These are phyloP conservation scores for Ceratorhiza oryzae-sativae DNA, from an alignment of 1,284 basidiomycete genomes.

Conservation along the genomic window DNA sequence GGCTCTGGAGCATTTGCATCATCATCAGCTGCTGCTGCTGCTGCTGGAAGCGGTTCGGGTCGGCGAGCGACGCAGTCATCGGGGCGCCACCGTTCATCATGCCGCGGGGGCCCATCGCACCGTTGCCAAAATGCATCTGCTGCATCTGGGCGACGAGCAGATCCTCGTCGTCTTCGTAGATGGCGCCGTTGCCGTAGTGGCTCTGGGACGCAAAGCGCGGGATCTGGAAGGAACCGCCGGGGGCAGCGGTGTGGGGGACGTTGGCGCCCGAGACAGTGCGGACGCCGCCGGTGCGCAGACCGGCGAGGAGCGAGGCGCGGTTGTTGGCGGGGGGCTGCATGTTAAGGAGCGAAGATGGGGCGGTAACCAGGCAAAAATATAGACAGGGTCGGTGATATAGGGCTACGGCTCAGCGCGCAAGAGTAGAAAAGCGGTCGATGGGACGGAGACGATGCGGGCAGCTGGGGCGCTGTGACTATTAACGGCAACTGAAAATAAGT, in stretches of 20 bases:
- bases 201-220: conserved; percentile 58
- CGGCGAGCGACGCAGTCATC: conserved; percentile 74
- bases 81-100: conserved; percentile 51
- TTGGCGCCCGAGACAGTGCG: conserved; percentile 64
- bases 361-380: conserved; percentile 24
- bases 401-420: conserved; percentile 1
- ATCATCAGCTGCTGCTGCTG: conserved; percentile 60
- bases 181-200: conserved; percentile 51
- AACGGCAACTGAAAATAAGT: neutral
- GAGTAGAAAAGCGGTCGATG: neutral
- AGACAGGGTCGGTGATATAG: conserved; percentile 2
- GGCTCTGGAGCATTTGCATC: conserved; percentile 51
- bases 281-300: conserved; percentile 84
- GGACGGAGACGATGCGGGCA: neutral
- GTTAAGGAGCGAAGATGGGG: neutral
- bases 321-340: conserved; percentile 55
- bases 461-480: conserved; percentile 17
- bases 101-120: conserved; percentile 30
- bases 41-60: conserved; percentile 66
- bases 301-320: conserved; percentile 81
- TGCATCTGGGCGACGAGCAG: conserved; percentile 57
- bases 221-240: conserved; percentile 63
- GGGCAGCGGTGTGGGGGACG: conserved; percentile 72
- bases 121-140: conserved; percentile 53
- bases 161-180: conserved; percentile 60